Evolutionary conservation across 179 eudicot species (phyloP), one percentile per base, ranked within the genome.

Genomic region (Spergularia azorica): DNA sequence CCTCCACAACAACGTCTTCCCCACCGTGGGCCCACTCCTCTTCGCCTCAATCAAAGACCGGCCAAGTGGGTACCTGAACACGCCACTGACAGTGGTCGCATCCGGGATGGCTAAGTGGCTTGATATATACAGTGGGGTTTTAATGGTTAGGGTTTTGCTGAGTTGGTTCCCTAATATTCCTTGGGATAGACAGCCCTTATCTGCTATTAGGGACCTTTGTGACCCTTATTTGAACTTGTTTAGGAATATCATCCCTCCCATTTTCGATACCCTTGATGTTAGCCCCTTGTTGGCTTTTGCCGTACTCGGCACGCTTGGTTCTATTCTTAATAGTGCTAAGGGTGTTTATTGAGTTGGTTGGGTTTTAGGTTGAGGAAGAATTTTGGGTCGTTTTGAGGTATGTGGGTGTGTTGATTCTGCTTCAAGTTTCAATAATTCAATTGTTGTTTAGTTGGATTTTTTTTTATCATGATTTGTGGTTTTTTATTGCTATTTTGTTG

Each of bases 101-200:
- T 78, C 88, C 0, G 93, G 89, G 0, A 77, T 91, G 84, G 79
- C 90, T 14, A 91, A 91, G 61, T 91, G 96, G 96, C 85, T 91
- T 6, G 91, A 91, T 81, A 83, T 90, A 8, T 91, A 88, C 51
- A 81, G 89, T 41, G 93, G 89, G 65, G 85, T 91, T 67, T 81
- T 91, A 73, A 79, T 91, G 90, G 89, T 91, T 83, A 79, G 96
- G 89, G 88, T 91, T 82, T 81, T 91, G 80, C 83, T 91, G 7
- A 85, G 90, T 56, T 90, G 95, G 95, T 92, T 92, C 46, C 97
- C 97, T 0, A 92, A 92, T 78, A 88, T 90, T 4, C 93, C 91
- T 1, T 92, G 97, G 97, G 97, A 92, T 11, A 70, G 84, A 20
- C 97, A 90, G 82, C 97, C 97, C 0, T 62, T 92, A 36, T 84